phyloP scores from a whole-genome alignment of 2,329 filamentous ascomycete species.

The Clonostachys rhizophaga region DNA sequence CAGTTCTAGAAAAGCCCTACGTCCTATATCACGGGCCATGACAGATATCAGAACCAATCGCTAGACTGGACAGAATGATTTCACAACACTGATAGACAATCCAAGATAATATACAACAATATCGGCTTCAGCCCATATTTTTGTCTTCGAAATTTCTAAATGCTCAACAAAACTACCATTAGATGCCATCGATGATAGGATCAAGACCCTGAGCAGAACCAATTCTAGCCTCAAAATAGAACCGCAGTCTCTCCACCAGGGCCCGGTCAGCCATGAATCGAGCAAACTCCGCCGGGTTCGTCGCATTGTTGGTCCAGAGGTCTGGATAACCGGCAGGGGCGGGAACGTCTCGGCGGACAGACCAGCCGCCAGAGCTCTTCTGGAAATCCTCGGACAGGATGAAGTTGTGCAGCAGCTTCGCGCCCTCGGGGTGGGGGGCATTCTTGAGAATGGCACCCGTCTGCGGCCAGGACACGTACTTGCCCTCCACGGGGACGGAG shows the following conservation, averaged over 20 bases:
- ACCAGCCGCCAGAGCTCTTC: slow-evolving; percentile 18
- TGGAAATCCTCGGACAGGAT: slow-evolving; percentile 36
- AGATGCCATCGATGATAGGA: background rate
- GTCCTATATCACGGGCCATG: too few relatives aligned
- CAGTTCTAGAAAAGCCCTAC: too few relatives aligned
- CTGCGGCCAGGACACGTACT: slow-evolving; percentile 44
- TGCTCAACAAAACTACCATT: too few relatives aligned
- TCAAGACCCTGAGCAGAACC: background rate
- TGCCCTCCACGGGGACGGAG: slow-evolving; percentile 24
- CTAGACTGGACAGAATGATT: too few relatives aligned
- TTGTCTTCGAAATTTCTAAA: too few relatives aligned
- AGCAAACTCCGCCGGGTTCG: slow-evolving; percentile 28
- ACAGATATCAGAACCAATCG: too few relatives aligned
- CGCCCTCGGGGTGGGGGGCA: slow-evolving; percentile 42
- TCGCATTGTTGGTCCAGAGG: slow-evolving; percentile 17
- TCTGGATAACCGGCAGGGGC: slow-evolving; percentile 14
- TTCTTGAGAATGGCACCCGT: slow-evolving; percentile 39
- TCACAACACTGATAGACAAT: too few relatives aligned
- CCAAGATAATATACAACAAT: too few relatives aligned
- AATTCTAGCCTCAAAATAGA: slow-evolving; percentile 28
- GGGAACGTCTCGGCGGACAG: slow-evolving; percentile 24
- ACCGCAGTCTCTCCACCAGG: slow-evolving; percentile 30
- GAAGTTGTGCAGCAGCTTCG: slow-evolving; percentile 44
- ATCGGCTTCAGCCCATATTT: too few relatives aligned
- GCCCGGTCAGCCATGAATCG: slow-evolving; percentile 34